Conservation (phyloP, 169 alveolate genomes). For the Eimeria necatrix region DNA sequence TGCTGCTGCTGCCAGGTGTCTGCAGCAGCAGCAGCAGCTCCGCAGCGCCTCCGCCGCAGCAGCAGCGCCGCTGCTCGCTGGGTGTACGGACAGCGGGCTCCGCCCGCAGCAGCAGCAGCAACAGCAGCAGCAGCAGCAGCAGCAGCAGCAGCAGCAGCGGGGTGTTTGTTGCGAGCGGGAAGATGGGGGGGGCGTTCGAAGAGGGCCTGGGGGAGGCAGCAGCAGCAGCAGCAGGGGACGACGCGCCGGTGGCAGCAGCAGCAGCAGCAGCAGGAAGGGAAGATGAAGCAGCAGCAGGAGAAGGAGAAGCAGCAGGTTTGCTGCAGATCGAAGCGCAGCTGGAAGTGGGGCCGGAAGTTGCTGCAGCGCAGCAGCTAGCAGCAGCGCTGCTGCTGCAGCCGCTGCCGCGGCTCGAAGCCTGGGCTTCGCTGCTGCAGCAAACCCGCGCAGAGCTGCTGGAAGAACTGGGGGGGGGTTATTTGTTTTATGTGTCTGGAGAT, state of each 20-base stretch:
- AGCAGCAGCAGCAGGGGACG: background rate
- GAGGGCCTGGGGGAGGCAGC: background rate
- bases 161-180: background rate
- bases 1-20: no score
- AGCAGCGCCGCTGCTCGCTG: no score
- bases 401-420: conserved; percentile 3
- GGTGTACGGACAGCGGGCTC: no score
- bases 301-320: background rate
- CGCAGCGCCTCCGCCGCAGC: no score
- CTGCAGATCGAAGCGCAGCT: conserved; percentile 13
- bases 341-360: background rate
- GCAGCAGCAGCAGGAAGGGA: conserved; percentile 4
- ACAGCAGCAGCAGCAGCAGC: background rate
- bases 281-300: background rate
- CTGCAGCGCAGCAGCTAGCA: conserved; percentile 14
- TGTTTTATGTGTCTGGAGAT: conserved; percentile 44
- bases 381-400: conserved; percentile 22
- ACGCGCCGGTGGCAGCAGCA: background rate
- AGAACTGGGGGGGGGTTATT: conserved; percentile 64
- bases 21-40: no score
- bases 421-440: conserved; percentile 62
- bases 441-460: conserved; percentile 35
- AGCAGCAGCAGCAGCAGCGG: background rate
- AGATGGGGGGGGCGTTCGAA: background rate
- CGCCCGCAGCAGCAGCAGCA: background rate